phyloP scores from a whole-genome alignment of 2,329 filamentous ascomycete genomes.

The Coniella vitis region DNA sequence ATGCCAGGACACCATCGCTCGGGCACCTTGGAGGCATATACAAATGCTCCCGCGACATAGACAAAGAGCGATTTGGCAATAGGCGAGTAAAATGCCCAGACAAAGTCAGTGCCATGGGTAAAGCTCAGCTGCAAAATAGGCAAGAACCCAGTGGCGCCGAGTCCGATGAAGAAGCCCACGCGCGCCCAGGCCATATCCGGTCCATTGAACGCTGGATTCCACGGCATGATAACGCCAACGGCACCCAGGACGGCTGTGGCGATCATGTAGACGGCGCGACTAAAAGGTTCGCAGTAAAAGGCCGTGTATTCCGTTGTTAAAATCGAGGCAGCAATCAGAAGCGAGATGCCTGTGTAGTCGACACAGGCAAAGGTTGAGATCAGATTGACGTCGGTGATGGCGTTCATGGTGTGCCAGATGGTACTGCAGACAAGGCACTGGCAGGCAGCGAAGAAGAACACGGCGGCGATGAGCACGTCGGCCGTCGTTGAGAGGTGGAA shows the following conservation, averaged over 20 bases:
- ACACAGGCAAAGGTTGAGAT: conserved; percentile 96
- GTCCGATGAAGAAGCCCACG: conserved; percentile 83
- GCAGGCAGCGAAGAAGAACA: conserved; percentile 94
- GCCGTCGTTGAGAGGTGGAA: conserved; percentile 81
- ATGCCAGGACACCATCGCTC: conserved; percentile 88
- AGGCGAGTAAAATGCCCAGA: conserved; percentile 82
- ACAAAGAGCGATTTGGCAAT: conserved; percentile 80
- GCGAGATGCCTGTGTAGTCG: conserved; percentile 94
- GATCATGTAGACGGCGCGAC: conserved; percentile 78
- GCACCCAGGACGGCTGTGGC: conserved; percentile 75
- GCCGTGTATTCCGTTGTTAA: conserved; percentile 98
- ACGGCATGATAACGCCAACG: conserved; percentile 84
- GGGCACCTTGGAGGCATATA: conserved; percentile 89
- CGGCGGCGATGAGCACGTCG: conserved; percentile 82
- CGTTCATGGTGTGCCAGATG: conserved; percentile 99
- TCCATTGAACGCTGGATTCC: conserved; percentile 93
- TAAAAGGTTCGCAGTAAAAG: conserved; percentile 92
- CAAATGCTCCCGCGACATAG: conserved; percentile 74
- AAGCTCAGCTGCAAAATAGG: conserved; percentile 78
- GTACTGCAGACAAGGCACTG: conserved; percentile 93
- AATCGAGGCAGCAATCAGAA: conserved; percentile 91
- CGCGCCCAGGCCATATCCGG: conserved; percentile 88
- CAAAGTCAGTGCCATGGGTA: conserved; percentile 71
- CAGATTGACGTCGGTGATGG: conserved; percentile 80
- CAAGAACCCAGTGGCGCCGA: conserved; percentile 82